Base-by-base conservation (phyloP, 2,329 filamentous ascomycete species). In the Ophiostoma quercus region DNA sequence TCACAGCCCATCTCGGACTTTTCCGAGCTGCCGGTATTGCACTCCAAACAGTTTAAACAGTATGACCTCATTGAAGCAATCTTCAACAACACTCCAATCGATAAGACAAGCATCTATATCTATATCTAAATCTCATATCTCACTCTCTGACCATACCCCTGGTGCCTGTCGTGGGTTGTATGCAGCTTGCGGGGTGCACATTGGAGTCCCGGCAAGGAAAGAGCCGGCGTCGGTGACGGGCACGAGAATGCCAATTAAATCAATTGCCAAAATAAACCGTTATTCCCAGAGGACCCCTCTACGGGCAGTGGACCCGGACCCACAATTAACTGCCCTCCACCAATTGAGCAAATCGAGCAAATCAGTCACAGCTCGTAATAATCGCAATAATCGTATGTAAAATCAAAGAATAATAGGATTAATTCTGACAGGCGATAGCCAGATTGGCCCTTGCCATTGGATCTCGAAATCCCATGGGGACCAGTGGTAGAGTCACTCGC, bases 381-480 rank as follows among this genome's bases (percentile, higher is more conserved):
- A 14, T 41, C 39, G 43, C 6, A 57, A 57, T 57, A 29, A 29
- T 57, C 9, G 5, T 16, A 62, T 62, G 25, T 32, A 62, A 12
- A 32, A 62, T 32, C 9, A 25, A 2, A 32, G 32, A 60, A 60
- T 32, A 16, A 32, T 25, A 60, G 9, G 11, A 62, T 32, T 16
- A 16, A 32, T 7, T 32, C 25, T 16, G 57, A 19, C 25, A 29
- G 12, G 11, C 57, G 57, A 62, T 62, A 29, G 57, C 22, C 12
- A 62, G 16, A 62, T 62, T 62, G 57, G 57, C 57, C 25, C 14
- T 62, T 62, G 57, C 57, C 57, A 62, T 62, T 62, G 57, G 57
- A 57, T 47, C 43, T 57, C n/a, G 7, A 11, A 57, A 25, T 25
- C 22, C 43, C 43, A 47, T 47, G 19, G 19, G 43, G 25, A 57